Conservation (phyloP, 306 rosid species). For the Oxytropis ochrocephala region DNA sequence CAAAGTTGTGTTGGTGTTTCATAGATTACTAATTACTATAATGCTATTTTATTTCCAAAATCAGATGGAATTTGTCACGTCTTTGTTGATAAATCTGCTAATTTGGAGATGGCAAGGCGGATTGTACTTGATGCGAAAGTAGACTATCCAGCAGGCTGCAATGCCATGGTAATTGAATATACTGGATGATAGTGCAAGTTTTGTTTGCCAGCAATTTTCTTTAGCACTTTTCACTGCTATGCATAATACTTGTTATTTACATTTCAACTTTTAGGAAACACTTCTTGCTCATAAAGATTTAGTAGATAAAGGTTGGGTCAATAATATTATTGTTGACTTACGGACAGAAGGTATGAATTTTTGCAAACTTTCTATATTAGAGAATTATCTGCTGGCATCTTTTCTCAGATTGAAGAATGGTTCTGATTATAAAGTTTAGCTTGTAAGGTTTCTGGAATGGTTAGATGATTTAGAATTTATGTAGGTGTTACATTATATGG, state of each 20-base stretch:
- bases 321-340: conserved; percentile 62
- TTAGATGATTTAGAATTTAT: conserved; percentile 6
- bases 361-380: neutral
- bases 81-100: conserved; percentile 88
- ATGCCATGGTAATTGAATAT: conserved; percentile 77
- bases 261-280: conserved; percentile 69
- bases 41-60: conserved; percentile 24
- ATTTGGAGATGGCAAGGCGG: conserved; percentile 70
- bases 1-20: too few species aligned
- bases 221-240: conserved; percentile 1
- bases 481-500: conserved; percentile 81
- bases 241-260: neutral
- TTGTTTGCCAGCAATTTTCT: neutral
- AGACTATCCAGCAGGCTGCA: conserved; percentile 98
- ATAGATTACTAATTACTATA: neutral
- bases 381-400: neutral
- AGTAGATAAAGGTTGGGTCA: conserved; percentile 35
- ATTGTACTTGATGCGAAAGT: conserved; percentile 83
- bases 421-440: neutral
- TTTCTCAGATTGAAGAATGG: neutral
- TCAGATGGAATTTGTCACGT: conserved; percentile 98
- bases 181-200: neutral
- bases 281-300: conserved; percentile 88
- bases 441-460: conserved; percentile 4
- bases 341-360: conserved; percentile 56